Evolutionary conservation across 495 filamentous ascomycete species (phyloP), one percentile per base, ranked within the genome.

Genomic region (Xylaria nigripes): DNA sequence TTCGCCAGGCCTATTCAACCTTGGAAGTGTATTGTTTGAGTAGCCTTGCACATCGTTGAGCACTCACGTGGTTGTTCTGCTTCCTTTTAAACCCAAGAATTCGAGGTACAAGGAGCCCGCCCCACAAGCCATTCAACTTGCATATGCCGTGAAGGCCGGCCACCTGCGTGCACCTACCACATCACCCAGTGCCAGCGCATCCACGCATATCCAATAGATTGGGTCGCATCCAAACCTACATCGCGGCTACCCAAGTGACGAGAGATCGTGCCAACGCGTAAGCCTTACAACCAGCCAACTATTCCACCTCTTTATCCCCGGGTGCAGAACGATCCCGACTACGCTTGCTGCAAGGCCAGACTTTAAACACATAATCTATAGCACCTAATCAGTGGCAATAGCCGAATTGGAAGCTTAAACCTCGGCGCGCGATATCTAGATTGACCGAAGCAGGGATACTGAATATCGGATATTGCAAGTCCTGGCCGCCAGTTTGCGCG

Each of bases 151-250:
- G 48, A 15, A 70, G 73, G 73, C 70, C 74, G 60, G 74, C 72
- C 75, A 70, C 71, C 71, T 73, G 70, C 71, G 64, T 61, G 71
- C 71, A 70, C 73, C 75, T 65, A 68, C 74, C 70, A 73, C 64
- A 71, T 71, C 70, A 66, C 61, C 60, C 56, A 73, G 51, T 79
- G 77, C 77, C 77, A 81, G 74, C 77, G 72, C 77, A 81, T 78
- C 73, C 63, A 70, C 75, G 69, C 71, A 74, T 72, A 71, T 76
- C 73, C 70, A 77, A 75, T 77, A 75, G 73, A 78, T 73, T 74
- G 71, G 69, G 70, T 73, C 66, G 70, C 72, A 75, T 72, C 72
- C 69, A 55, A 68, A 70, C 72, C 72, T 72, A 73, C 73, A 23
- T 73, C 69, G 68, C 70, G 67, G 67, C 69, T 73, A 75, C 73